phyloP scores from a whole-genome alignment of 2,329 filamentous ascomycete genomes.

The Neofusicoccum kwambonambiense region DNA sequence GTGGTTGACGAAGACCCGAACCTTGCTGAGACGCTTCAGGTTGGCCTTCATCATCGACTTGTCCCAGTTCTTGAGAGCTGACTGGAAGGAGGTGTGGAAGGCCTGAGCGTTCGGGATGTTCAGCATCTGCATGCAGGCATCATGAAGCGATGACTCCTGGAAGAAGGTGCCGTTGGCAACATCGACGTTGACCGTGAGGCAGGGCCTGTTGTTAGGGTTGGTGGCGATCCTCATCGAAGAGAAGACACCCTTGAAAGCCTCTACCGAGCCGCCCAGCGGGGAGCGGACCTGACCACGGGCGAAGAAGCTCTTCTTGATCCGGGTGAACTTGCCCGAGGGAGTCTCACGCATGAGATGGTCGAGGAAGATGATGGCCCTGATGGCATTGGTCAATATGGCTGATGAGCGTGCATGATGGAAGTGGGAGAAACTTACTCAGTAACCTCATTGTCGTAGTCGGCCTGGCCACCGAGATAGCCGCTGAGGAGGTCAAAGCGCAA shows the following conservation, averaged over 20 bases:
- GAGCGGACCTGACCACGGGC: conserved; percentile 49
- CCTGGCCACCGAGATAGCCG: conserved; percentile 62
- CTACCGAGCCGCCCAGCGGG: conserved; percentile 63
- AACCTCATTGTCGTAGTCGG: conserved; percentile 56
- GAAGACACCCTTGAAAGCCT: conserved; percentile 87
- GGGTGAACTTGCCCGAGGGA: conserved; percentile 65
- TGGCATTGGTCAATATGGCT: conserved; percentile 52
- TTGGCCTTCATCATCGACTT: conserved; percentile 29
- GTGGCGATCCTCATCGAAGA: conserved; percentile 77
- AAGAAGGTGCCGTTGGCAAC: conserved; percentile 92
- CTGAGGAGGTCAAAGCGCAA: conserved; percentile 68
- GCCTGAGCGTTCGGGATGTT: conserved; percentile 24
- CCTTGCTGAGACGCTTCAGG: conserved; percentile 43
- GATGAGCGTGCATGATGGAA: background rate
- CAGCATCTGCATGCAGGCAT: conserved; percentile 35
- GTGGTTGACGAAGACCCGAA: conserved; percentile 43
- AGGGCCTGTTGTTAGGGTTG: conserved; percentile 49
- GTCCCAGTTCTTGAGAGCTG: conserved; percentile 22
- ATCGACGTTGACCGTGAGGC: conserved; percentile 82
- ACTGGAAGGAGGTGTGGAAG: conserved; percentile 25
- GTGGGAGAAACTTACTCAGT: conserved; percentile 1
- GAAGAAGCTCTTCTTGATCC: conserved; percentile 85
- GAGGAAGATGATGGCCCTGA: conserved; percentile 80
- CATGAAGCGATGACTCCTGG: conserved; percentile 44
- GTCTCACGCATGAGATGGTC: conserved; percentile 83